These are phyloP conservation scores for Echeveria elegans DNA, from an alignment of 164 flowering plant genomes.

Conservation along the genomic window DNA sequence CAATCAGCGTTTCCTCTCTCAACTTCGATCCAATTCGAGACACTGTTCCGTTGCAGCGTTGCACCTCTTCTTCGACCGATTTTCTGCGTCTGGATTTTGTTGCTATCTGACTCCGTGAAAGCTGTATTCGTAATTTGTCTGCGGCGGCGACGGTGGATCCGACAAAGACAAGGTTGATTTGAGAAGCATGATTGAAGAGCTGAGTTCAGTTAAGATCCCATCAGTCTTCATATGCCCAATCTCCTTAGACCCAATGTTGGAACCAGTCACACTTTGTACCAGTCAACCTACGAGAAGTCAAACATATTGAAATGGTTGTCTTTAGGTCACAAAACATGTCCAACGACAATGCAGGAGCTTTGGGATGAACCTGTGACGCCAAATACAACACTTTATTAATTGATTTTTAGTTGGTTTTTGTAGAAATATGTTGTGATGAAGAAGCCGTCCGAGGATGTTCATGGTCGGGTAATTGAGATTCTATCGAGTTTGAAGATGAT, in stretches of 20 bases:
- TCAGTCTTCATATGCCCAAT: too few relatives aligned
- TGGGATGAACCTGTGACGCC: constrained; percentile 54
- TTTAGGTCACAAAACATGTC: too few relatives aligned
- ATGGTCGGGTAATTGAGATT: constrained; percentile 64
- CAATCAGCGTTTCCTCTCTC: too few relatives aligned
- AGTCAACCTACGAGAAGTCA: too few relatives aligned
- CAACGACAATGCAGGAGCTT: constrained; percentile 63
- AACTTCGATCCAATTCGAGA: too few relatives aligned
- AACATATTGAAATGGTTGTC: too few relatives aligned
- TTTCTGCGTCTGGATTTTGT: too few relatives aligned
- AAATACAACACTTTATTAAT: constrained; percentile 41
- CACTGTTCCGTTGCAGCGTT: too few relatives aligned
- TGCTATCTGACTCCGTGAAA: too few relatives aligned
- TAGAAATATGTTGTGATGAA: constrained; percentile 53
- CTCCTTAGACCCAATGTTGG: constrained; percentile 72
- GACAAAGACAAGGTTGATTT: constrained; percentile 22
- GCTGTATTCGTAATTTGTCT: too few relatives aligned
- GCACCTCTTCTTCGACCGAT: too few relatives aligned
- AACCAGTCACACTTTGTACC: constrained; percentile 66
- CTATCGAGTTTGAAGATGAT: constrained; percentile 59
- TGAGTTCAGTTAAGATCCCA: constrained; percentile 44
- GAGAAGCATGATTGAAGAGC: constrained; percentile 48
- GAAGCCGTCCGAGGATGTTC: constrained; percentile 75
- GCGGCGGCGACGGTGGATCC: constrained; percentile 15
- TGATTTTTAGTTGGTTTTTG: constrained; percentile 53